Conservation (phyloP, 2,329 filamentous ascomycete genomes). For the Incumbomyces delicatus region DNA sequence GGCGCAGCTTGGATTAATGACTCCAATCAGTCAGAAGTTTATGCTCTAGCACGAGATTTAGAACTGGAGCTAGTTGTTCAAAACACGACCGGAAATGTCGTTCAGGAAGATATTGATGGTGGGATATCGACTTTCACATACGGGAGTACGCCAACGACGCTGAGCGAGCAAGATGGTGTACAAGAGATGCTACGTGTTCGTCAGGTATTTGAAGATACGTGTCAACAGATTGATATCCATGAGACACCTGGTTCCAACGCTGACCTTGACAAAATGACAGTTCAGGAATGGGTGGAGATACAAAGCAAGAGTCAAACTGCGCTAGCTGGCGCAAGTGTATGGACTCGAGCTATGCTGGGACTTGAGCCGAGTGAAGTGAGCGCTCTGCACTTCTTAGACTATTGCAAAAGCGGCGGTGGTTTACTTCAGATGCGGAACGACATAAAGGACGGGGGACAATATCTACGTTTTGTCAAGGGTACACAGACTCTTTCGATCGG, state of each 20-base stretch:
- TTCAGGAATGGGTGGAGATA: slow-evolving; percentile 30
- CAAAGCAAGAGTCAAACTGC: slow-evolving; percentile 21
- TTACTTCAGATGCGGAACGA: slow-evolving; percentile 46
- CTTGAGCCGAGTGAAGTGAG: slow-evolving; percentile 41
- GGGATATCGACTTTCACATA: slow-evolving; percentile 25
- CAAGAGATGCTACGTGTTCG: slow-evolving; percentile 26
- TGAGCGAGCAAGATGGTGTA: slow-evolving; percentile 1
- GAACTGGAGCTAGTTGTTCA: slow-evolving; percentile 25
- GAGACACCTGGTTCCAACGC: slow-evolving; percentile 15
- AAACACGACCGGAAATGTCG: slow-evolving; percentile 22
- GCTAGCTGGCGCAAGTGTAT: slow-evolving; percentile 29
- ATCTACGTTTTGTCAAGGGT: slow-evolving; percentile 41
- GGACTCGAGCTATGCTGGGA: slow-evolving; percentile 39
- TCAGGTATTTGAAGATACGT: slow-evolving; percentile 30
- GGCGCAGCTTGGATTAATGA: slow-evolving; percentile 32
- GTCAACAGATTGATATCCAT: slow-evolving; percentile 26
- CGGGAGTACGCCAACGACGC: slow-evolving; percentile 22
- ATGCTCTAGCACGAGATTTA: slow-evolving; percentile 22
- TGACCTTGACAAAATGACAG: slow-evolving; percentile 28
- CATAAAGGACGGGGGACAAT: slow-evolving; percentile 42
- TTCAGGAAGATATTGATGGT: slow-evolving; percentile 24
- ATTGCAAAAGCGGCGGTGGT: slow-evolving; percentile 44
- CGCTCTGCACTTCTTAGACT: slow-evolving; percentile 47
- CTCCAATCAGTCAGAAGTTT: slow-evolving; percentile 29
- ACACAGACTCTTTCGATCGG: slow-evolving; percentile 34